Conservation (phyloP, 345 rosid species). For the Physaria fendleri region DNA sequence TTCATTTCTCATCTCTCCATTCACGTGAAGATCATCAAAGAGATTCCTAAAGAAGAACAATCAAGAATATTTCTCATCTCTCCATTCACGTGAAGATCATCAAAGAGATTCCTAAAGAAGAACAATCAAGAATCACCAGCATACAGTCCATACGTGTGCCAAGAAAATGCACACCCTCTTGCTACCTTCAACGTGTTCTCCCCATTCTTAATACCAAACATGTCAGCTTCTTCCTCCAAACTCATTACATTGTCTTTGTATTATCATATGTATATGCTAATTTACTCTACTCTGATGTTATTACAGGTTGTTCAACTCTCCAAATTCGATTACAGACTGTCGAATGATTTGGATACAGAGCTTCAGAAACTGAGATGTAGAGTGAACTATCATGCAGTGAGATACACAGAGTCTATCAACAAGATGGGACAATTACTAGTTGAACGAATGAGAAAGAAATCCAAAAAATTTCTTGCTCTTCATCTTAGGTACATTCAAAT, state of each 20-base stretch:
- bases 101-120: slow-evolving; percentile 53
- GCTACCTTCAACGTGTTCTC: slow-evolving; percentile 33
- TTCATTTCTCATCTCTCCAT: slow-evolving; percentile 65
- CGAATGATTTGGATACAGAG: slow-evolving; percentile 55
- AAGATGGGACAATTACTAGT: slow-evolving; percentile 60
- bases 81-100: slow-evolving; percentile 61
- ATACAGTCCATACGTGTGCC: slow-evolving; percentile 73
- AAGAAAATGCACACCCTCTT: slow-evolving; percentile 63
- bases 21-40: slow-evolving; percentile 60
- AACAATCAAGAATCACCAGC: slow-evolving; percentile 39
- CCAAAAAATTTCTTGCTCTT: slow-evolving; percentile 67
- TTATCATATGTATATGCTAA: neutral
- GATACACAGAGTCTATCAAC: slow-evolving; percentile 56
- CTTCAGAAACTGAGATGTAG: slow-evolving; percentile 93
- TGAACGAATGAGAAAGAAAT: slow-evolving; percentile 61
- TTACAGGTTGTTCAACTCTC: slow-evolving; percentile 80
- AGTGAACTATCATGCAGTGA: slow-evolving; percentile 81
- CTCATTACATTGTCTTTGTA: neutral
- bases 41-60: slow-evolving; percentile 44
- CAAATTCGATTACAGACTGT: slow-evolving; percentile 87
- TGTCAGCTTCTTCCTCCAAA: slow-evolving; percentile 11
- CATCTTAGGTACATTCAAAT: slow-evolving; percentile 60
- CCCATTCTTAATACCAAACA: slow-evolving; percentile 32
- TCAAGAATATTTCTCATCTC: too few species aligned
- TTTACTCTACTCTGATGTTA: slow-evolving; percentile 3